Conservation (phyloP, 2,329 filamentous ascomycete genomes). For the Leptographium procerum region DNA sequence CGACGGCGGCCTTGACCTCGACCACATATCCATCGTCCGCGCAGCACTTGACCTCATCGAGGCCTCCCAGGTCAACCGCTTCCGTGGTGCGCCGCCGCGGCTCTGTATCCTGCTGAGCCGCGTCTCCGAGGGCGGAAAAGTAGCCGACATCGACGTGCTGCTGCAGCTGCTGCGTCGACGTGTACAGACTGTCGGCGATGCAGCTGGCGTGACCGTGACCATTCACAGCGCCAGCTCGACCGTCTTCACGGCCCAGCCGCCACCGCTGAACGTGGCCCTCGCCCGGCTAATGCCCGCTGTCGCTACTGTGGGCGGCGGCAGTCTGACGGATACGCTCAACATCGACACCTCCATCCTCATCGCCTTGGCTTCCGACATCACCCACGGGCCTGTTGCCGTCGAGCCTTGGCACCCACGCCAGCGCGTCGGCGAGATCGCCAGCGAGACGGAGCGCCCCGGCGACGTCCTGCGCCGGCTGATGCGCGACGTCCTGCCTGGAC, state of each 20-base stretch:
- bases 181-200: constrained; percentile 9
- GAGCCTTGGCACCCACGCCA: constrained; percentile 39
- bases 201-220: constrained; percentile 12
- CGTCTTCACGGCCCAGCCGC: constrained; percentile 12
- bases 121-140: constrained; percentile 13
- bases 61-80: constrained; percentile 19
- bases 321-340: constrained; percentile 34
- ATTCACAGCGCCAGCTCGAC: constrained; percentile 17
- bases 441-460: constrained; percentile 50
- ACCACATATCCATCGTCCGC: constrained; percentile 17
- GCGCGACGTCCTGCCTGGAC: constrained; percentile 47
- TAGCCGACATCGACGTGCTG: constrained; percentile 17
- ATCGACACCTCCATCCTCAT: constrained; percentile 61
- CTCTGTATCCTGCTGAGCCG: constrained; percentile 18
- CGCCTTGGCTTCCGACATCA: constrained; percentile 62
- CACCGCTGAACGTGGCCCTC: constrained; percentile 13
- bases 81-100: constrained; percentile 13
- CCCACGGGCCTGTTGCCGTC: constrained; percentile 34
- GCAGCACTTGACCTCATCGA: constrained; percentile 17
- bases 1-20: constrained; percentile 11
- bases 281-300: constrained; percentile 13
- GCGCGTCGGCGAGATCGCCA: constrained; percentile 52
- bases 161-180: constrained; percentile 14
- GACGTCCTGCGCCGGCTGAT: constrained; percentile 39
- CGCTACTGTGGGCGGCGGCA: constrained; percentile 22